Conservation (phyloP, 345 rosid species). For the Populus tremula region DNA sequence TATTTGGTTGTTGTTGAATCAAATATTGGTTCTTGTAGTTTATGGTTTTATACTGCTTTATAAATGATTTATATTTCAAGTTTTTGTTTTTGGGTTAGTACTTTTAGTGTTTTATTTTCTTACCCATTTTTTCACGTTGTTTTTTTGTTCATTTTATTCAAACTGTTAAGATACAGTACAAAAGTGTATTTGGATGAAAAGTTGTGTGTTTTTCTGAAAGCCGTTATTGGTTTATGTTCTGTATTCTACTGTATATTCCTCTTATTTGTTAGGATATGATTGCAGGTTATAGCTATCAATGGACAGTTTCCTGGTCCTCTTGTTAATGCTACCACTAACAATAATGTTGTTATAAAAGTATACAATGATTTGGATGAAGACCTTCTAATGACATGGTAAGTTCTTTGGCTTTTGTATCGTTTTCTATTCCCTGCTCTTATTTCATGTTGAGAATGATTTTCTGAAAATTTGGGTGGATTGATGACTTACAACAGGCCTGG, state of each 20-base stretch:
- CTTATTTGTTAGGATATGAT: not conserved
- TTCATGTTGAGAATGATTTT: not conserved
- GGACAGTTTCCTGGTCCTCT: slow-evolving; percentile 71
- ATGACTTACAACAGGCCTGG: slow-evolving; percentile 61
- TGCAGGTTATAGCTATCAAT: slow-evolving; percentile 84
- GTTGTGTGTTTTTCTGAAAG: not conserved
- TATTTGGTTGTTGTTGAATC: not conserved
- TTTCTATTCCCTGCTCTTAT: not conserved
- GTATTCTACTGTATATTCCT: not conserved
- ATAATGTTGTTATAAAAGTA: slow-evolving; percentile 66
- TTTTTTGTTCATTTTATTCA: not conserved
- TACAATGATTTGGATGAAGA: slow-evolving; percentile 66
- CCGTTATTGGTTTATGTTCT: not conserved
- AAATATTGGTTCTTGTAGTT: not conserved
- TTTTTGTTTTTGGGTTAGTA: not conserved
- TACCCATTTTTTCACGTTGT: not conserved
- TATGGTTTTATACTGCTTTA: not conserved
- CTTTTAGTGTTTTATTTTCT: not conserved
- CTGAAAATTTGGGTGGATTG: slow-evolving; percentile 6
- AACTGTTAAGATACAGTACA: not conserved
- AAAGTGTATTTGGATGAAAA: not conserved
- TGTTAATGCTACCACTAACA: slow-evolving; percentile 73
- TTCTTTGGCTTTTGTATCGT: not conserved
- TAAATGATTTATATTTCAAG: not conserved
- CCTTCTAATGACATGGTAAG: slow-evolving; percentile 81